Conservation (phyloP, 768 basidiomycete genomes). For the Tylopilus sp. region DNA sequence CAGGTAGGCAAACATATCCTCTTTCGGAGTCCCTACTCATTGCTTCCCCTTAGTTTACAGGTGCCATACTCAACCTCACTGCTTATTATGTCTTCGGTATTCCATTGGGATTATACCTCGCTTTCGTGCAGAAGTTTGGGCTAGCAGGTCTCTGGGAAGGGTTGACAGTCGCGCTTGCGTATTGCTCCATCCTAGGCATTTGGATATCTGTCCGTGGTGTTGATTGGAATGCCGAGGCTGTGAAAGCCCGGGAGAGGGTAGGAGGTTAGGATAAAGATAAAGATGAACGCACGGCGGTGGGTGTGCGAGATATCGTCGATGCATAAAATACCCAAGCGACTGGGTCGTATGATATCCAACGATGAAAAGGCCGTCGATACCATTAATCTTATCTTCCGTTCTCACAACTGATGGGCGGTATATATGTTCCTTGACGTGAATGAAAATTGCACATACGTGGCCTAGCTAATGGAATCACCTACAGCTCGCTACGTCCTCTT, state of each 20-base stretch:
- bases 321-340: background rate
- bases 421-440: too few species aligned
- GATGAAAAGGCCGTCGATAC: too few species aligned
- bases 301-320: too few species aligned
- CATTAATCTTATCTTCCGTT: too few species aligned
- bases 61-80: slow-evolving; percentile 58
- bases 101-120: slow-evolving; percentile 76
- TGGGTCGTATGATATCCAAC: background rate
- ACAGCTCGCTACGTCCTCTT: too few species aligned
- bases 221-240: slow-evolving; percentile 66
- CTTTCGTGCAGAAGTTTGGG: slow-evolving; percentile 55
- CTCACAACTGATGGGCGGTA: too few species aligned
- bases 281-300: too few species aligned
- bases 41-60: slow-evolving; percentile 50
- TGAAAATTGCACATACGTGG: too few species aligned
- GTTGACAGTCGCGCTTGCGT: slow-evolving; percentile 65
- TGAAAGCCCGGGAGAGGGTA: slow-evolving; percentile 11
- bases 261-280: slow-evolving; percentile 28
- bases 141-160: slow-evolving; percentile 86
- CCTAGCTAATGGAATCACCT: too few species aligned
- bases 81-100: slow-evolving; percentile 84
- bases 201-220: slow-evolving; percentile 48
- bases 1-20: too few species aligned
- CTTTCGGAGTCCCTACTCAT: too few species aligned
- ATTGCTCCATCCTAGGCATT: slow-evolving; percentile 53